phyloP scores from a whole-genome alignment of 305 asterid genomes.

The Rubia peregrina region DNA sequence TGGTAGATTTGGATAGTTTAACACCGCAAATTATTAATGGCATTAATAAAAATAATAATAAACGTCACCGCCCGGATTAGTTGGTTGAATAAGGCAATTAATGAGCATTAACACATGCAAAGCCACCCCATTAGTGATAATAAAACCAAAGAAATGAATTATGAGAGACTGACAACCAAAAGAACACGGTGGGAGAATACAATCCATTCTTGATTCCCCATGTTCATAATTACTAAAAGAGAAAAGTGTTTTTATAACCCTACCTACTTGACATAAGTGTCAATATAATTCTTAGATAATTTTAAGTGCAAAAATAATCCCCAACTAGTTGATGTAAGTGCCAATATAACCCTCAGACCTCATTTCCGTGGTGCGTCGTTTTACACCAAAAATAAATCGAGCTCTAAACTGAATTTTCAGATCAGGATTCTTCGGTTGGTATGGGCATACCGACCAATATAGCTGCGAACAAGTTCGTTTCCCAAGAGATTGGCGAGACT shows the following conservation, averaged over 20 bases:
- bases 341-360: no score
- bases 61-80: background rate
- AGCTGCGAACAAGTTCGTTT: no score
- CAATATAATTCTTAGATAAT: no score
- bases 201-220: background rate
- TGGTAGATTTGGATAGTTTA: background rate
- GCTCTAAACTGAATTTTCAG: no score
- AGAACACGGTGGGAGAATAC: background rate
- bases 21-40: background rate
- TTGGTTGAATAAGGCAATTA: background rate
- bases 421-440: no score
- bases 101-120: background rate
- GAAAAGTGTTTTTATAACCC: background rate
- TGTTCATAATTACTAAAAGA: background rate
- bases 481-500: no score
- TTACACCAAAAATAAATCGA: no score
- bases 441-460: no score
- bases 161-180: background rate
- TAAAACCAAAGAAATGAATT: background rate
- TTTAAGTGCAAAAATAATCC: no score
- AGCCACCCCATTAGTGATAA: background rate
- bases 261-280: background rate
- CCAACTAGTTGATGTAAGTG: no score
- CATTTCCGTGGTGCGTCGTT: background rate
- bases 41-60: background rate